phyloP scores from a whole-genome alignment of 2,329 filamentous ascomycete species.

The Fusarium sp. region DNA sequence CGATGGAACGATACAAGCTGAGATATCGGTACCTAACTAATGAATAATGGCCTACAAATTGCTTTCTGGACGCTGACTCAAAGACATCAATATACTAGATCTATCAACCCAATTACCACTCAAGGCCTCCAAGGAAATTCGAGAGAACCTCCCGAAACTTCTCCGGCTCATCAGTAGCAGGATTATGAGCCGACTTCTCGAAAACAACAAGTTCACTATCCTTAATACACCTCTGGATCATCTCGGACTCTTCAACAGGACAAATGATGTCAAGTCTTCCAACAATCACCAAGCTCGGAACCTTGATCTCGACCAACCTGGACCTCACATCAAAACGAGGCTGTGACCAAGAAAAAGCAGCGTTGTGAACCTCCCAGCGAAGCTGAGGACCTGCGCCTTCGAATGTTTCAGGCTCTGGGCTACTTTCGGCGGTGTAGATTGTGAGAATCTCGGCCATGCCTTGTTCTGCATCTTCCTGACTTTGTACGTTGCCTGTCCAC shows the following conservation, averaged over 20 bases:
- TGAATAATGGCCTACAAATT: neutral
- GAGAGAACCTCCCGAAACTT: neutral
- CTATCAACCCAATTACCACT: neutral
- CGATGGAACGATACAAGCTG: neutral
- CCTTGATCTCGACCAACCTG: neutral
- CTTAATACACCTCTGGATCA: neutral
- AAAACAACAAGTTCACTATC: constrained; percentile 4
- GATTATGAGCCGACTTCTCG: constrained; percentile 2
- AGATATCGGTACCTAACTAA: neutral
- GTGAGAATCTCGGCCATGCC: neutral
- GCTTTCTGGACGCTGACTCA: neutral
- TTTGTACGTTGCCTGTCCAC: neutral
- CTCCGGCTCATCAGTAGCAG: constrained; percentile 2
- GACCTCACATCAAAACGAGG: constrained; percentile 5
- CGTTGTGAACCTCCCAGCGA: constrained; percentile 12
- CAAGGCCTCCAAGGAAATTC: neutral
- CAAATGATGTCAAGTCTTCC: constrained; percentile 4
- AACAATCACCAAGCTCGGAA: neutral
- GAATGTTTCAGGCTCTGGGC: neutral
- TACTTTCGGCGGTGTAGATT: neutral
- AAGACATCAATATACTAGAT: neutral
- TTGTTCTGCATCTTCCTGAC: neutral
- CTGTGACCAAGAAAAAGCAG: constrained; percentile 1
- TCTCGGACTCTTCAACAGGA: constrained; percentile 2
- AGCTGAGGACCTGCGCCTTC: neutral